Evolutionary conservation across 2,329 filamentous ascomycete species (phyloP), one percentile per base, ranked within the genome.

Genomic region (Neocatenulostroma microsporum): DNA sequence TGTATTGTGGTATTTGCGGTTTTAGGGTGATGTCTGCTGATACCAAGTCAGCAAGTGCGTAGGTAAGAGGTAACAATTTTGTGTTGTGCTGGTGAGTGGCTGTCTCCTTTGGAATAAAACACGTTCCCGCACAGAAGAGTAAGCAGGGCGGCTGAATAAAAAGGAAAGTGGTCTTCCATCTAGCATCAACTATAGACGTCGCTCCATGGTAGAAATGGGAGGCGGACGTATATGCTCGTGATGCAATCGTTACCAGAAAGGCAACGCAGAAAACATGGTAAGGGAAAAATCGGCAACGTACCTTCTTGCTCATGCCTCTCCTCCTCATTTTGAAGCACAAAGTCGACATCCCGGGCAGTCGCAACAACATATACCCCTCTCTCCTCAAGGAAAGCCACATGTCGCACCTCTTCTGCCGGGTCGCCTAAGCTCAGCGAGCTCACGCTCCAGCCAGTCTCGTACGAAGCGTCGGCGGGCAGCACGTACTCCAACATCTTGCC

Each of bases 241-340:
- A 44, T 47, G 45, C 44, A 23, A 18, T 30, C n/a, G n/a, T n/a
- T n/a, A n/a, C n/a, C n/a, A n/a, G n/a, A n/a, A n/a, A n/a, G n/a
- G n/a, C n/a, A n/a, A n/a, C n/a, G n/a, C n/a, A n/a, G n/a, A n/a
- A n/a, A n/a, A n/a, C n/a, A n/a, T n/a, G n/a, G n/a, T n/a, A n/a
- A n/a, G n/a, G n/a, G n/a, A n/a, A n/a, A n/a, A n/a, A n/a, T n/a
- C n/a, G n/a, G n/a, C n/a, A n/a, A n/a, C n/a, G n/a, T n/a, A n/a
- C n/a, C n/a, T n/a, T n/a, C n/a, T n/a, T n/a, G n/a, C 77, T 87
- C 89, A 45, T 74, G 70, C 45, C 93, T 84, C 44, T 85, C 78
- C 40, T 94, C 88, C 48, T 94, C 86, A 36, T 84, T 84, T 2
- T 86, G 85, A 15, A 95, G 72, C 58, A 86, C 82, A 55, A 94